These are phyloP conservation scores for Scopulariopsis brevicaulis DNA, from an alignment of 2,329 filamentous ascomycete species.

Conservation along the genomic window DNA sequence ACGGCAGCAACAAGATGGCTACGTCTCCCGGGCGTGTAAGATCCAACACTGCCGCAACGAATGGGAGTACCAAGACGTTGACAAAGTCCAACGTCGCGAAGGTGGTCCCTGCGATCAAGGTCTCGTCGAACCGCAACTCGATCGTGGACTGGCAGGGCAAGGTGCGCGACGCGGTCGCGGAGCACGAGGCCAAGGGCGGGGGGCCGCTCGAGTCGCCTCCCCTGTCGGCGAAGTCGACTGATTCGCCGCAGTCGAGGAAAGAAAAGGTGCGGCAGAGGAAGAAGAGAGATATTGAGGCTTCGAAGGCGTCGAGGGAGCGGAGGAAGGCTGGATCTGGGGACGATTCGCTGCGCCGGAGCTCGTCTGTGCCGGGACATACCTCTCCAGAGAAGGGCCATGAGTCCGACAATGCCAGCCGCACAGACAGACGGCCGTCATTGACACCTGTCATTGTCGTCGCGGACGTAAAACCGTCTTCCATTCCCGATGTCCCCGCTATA, in stretches of 20 bases:
- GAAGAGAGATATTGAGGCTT: constrained; percentile 25
- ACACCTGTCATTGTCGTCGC: constrained; percentile 27
- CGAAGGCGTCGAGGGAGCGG: constrained; percentile 13
- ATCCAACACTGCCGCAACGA: not conserved
- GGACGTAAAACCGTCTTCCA: constrained; percentile 19
- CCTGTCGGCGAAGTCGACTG: constrained; percentile 1
- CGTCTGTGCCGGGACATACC: not conserved
- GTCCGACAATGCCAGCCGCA: not conserved
- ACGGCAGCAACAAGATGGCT: not conserved
- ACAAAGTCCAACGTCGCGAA: constrained; percentile 6
- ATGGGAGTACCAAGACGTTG: not conserved
- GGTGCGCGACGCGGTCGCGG: not conserved
- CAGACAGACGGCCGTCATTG: constrained; percentile 12
- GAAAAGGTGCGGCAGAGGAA: constrained; percentile 28
- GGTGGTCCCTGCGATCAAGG: constrained; percentile 3
- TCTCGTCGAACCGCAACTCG: constrained; percentile 1
- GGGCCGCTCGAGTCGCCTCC: not conserved
- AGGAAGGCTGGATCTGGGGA: constrained; percentile 2
- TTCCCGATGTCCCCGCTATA: constrained; percentile 8
- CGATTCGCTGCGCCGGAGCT: not conserved
- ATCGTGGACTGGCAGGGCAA: not conserved
- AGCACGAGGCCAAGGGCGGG: not conserved
- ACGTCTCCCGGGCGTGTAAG: not conserved
- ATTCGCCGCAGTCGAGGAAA: constrained; percentile 6
- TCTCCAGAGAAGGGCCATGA: not conserved